Evolutionary conservation across 352 stramenopile genomes (phyloP).

Genomic region (Globisporangium apiculatum): DNA sequence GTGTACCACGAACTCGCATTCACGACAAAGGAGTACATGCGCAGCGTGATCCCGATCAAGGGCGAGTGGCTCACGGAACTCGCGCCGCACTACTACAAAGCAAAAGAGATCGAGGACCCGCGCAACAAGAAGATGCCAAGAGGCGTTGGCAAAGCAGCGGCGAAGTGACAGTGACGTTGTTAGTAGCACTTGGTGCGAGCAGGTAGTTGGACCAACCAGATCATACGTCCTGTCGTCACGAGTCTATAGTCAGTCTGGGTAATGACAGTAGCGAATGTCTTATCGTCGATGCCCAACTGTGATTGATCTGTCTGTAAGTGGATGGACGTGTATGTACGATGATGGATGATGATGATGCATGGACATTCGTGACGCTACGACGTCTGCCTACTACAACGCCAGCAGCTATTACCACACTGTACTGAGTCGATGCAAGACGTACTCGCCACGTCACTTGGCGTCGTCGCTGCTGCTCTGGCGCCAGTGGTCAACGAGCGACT

Average conservation of each 20-base stretch:
- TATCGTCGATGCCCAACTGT: too few relatives aligned
- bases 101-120: conserved; percentile 94
- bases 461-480: conserved; percentile 21
- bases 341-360: too few relatives aligned
- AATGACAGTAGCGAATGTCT: too few relatives aligned
- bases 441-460: too few relatives aligned
- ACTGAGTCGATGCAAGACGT: too few relatives aligned
- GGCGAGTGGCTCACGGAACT: conserved; percentile 98
- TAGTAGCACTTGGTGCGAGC: too few relatives aligned
- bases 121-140: conserved; percentile 98
- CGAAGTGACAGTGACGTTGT: conserved; percentile 1
- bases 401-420: too few relatives aligned
- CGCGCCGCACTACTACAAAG: conserved; percentile 99
- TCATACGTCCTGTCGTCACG: too few relatives aligned
- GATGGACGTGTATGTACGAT: too few relatives aligned
- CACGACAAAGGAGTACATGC: conserved; percentile 99
- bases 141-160: conserved; percentile 36
- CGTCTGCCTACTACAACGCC: too few relatives aligned
- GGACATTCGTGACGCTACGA: too few relatives aligned
- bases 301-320: too few relatives aligned
- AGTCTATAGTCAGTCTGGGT: neutral
- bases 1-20: conserved; percentile 99
- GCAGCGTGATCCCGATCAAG: conserved; percentile 95
- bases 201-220: neutral
- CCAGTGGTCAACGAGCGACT: conserved; percentile 71